Evolutionary conservation across 306 rosid species (phyloP).

Genomic region (Vigna angularis): DNA sequence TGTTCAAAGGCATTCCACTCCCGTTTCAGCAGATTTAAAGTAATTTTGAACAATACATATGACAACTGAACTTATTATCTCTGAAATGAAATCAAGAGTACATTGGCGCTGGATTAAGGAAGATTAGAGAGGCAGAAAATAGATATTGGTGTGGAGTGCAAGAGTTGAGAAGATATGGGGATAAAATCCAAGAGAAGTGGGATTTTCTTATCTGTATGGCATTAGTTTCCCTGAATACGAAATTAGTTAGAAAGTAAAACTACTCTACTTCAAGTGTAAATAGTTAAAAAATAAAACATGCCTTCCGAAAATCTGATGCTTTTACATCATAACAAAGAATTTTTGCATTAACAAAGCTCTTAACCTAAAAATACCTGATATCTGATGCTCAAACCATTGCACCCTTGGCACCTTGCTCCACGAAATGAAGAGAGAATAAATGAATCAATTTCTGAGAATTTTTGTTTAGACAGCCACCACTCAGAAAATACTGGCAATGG

Average conservation of each 20-base stretch:
- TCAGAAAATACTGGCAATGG: slow-evolving; percentile 91
- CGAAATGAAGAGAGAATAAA: slow-evolving; percentile 80
- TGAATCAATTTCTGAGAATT: slow-evolving; percentile 78
- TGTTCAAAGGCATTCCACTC: not conserved
- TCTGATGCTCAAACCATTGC: slow-evolving; percentile 87
- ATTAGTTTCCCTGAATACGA: slow-evolving; percentile 8
- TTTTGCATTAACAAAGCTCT: not conserved
- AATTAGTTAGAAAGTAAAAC: slow-evolving; percentile 18
- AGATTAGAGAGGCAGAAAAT: not conserved
- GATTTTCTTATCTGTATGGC: slow-evolving; percentile 16
- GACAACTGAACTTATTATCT: not conserved
- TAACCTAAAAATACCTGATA: slow-evolving; percentile 75
- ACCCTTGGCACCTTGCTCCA: slow-evolving; percentile 70
- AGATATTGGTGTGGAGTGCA: not conserved
- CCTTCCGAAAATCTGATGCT: not conserved
- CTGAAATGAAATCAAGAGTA: not conserved
- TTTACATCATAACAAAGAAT: slow-evolving; percentile 27
- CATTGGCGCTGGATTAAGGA: not conserved
- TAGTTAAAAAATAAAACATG: slow-evolving; percentile 18
- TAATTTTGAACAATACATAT: not conserved
- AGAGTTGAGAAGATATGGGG: not conserved
- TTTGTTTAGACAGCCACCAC: slow-evolving; percentile 94
- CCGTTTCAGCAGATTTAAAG: not conserved
- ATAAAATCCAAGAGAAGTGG: not conserved
- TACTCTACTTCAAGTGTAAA: slow-evolving; percentile 26